Percentiles rank a stretch among this genome's conserved stretches.
These are phyloP conservation scores for Wickerhamomyces alni DNA, from an alignment of 805 yeast genomes.

Conservation along the genomic window DNA sequence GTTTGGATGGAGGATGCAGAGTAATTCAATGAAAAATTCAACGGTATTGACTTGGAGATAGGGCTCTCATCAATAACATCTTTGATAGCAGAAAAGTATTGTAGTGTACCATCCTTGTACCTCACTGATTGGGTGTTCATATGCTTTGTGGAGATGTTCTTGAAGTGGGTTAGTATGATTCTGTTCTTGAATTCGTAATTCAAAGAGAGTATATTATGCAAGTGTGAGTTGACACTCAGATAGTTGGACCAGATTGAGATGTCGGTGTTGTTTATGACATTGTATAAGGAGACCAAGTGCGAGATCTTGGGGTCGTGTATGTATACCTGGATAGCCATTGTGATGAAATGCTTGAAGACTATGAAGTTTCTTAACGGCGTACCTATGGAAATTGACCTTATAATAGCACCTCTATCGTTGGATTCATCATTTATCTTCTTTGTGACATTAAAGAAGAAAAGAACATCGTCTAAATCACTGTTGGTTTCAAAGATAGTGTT, in stretches of 20 bases:
- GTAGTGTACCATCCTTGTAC: conserved; percentile 18
- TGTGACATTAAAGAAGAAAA: conserved; percentile 53
- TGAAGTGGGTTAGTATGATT: conserved; percentile 17
- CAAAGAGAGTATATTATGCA: conserved; percentile 13
- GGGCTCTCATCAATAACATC: conserved; percentile 26
- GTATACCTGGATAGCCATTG: conserved; percentile 40
- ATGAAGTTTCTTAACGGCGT: conserved; percentile 48
- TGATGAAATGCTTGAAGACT: conserved; percentile 52
- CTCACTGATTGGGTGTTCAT: conserved; percentile 10
- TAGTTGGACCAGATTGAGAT: conserved; percentile 18
- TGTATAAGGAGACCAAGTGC: conserved; percentile 17
- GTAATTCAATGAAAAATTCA: conserved; percentile 19
- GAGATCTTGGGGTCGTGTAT: conserved; percentile 16
- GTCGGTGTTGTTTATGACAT: conserved; percentile 18
- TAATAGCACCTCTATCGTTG: conserved; percentile 49
- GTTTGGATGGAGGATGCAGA: conserved; percentile 17
- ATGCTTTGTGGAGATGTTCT: conserved; percentile 14
- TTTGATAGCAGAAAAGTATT: conserved; percentile 27
- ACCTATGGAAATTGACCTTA: conserved; percentile 54
- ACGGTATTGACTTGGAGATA: conserved; percentile 27
- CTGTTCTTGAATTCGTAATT: conserved; percentile 16
- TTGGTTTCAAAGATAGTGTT: conserved; percentile 18
- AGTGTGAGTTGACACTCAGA: conserved; percentile 6
- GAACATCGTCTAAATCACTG: conserved; percentile 27
- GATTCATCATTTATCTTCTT: conserved; percentile 36